Conservation (phyloP, 2,329 filamentous ascomycete genomes). For the Aspergillus bombycis region DNA sequence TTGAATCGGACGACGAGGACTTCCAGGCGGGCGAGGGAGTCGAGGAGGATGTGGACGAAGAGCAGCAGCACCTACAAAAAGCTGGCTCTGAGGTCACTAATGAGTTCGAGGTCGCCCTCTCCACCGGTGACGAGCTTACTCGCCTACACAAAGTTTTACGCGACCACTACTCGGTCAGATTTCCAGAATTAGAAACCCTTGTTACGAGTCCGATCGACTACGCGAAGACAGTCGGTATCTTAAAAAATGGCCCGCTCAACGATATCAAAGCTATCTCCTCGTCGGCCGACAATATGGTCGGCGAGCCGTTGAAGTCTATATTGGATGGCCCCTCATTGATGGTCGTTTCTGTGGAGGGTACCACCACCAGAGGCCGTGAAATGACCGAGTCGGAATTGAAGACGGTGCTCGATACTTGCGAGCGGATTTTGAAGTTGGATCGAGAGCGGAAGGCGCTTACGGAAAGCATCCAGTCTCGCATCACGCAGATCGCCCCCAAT, state of each 20-base stretch:
- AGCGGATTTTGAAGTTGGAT: conserved; percentile 86
- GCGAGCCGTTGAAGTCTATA: conserved; percentile 74
- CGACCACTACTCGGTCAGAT: conserved; percentile 92
- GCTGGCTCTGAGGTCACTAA: conserved; percentile 72
- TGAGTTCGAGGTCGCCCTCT: conserved; percentile 85
- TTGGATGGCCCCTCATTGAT: conserved; percentile 89
- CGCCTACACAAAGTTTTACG: conserved; percentile 95
- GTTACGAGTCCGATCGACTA: conserved; percentile 93
- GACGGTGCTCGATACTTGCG: conserved; percentile 75
- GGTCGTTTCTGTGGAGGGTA: conserved; percentile 94
- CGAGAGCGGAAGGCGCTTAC: conserved; percentile 83
- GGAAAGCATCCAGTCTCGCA: conserved; percentile 93
- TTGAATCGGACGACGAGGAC: conserved; percentile 72
- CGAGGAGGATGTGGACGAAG: conserved; percentile 59
- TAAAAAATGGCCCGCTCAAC: conserved; percentile 89
- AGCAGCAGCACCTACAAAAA: conserved; percentile 59
- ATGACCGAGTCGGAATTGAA: conserved; percentile 76
- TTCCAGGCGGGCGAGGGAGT: conserved; percentile 71
- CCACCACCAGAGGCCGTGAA: conserved; percentile 79
- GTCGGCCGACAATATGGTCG: conserved; percentile 76
- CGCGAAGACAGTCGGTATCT: conserved; percentile 89
- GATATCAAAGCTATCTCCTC: conserved; percentile 79
- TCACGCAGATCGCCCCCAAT: conserved; percentile 95
- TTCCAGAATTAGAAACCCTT: conserved; percentile 88
- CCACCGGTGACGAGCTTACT: conserved; percentile 89